phyloP scores from a whole-genome alignment of 78 protist species.

The Cavenderia fasciculata region DNA sequence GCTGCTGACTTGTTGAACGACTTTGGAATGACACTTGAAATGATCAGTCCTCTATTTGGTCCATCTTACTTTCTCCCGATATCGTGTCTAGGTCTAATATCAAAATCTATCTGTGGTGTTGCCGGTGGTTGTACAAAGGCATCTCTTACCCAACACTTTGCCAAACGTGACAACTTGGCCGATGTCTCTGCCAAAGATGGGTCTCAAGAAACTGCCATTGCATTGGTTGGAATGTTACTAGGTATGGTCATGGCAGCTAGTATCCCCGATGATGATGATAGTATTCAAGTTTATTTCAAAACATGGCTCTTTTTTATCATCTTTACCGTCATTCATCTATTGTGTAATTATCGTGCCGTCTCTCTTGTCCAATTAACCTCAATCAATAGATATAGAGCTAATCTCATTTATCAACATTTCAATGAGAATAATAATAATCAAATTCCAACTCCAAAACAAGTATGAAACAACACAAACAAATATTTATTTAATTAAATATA shows the following conservation, averaged over 20 bases:
- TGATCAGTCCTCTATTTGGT: conserved; percentile 38
- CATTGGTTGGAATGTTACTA: conserved; percentile 45
- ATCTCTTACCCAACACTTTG: conserved; percentile 70
- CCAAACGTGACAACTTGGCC: conserved; percentile 67
- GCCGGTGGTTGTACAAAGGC: conserved; percentile 82
- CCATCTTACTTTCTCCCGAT: neutral
- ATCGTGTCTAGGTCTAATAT: conserved; percentile 12
- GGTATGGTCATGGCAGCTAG: neutral
- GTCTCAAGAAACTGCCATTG: conserved; percentile 71
- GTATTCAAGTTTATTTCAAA: no score
- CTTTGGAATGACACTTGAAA: conserved; percentile 79
- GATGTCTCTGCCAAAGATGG: conserved; percentile 86
- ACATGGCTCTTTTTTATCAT: conserved; percentile 1
- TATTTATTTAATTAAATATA: no score
- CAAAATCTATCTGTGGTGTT: conserved; percentile 71
- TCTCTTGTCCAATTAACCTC: conserved; percentile 5
- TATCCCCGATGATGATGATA: neutral
- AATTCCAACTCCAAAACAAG: conserved; percentile 15
- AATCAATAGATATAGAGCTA: conserved; percentile 50
- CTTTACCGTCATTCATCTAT: conserved; percentile 11
- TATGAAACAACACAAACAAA: no score
- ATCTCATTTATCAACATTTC: conserved; percentile 21
- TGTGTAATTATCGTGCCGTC: conserved; percentile 66
- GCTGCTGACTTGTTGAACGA: conserved; percentile 77
- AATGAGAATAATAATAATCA: neutral